Conservation (phyloP, 148 eudicot species). For the Vaccinium darrowii region DNA sequence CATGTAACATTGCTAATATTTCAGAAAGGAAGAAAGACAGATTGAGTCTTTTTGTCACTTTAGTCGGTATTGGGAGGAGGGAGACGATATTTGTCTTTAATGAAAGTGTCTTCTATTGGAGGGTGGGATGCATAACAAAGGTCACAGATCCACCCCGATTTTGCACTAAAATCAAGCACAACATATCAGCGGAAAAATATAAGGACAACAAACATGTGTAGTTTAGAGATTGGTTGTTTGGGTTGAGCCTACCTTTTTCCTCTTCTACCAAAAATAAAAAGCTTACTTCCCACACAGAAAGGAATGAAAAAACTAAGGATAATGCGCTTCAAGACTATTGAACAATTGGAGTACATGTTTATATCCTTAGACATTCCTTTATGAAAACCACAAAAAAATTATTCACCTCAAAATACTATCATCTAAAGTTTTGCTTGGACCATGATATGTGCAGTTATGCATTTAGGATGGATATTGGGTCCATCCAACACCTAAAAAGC, state of each 20-base stretch:
- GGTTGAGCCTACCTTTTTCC: not conserved
- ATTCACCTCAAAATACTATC: not conserved
- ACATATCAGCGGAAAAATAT: not conserved
- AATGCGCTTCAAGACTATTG: not conserved
- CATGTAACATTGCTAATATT: not conserved
- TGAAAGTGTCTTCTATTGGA: no score
- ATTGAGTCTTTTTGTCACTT: not conserved
- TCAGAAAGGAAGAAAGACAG: not conserved
- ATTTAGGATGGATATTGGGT: not conserved
- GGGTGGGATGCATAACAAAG: no score
- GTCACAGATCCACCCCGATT: not conserved
- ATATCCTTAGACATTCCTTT: not conserved
- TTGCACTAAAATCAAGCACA: not conserved
- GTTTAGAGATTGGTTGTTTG: not conserved
- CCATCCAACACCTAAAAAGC: not conserved
- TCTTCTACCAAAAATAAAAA: not conserved
- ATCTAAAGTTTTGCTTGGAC: not conserved
- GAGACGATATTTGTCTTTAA: not conserved
- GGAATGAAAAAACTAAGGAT: not conserved
- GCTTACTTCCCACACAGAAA: not conserved
- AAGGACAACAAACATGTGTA: not conserved
- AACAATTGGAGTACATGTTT: not conserved
- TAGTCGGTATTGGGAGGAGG: not conserved
- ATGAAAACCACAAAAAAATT: not conserved
- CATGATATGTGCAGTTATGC: not conserved